Percentiles rank a stretch among this genome's conserved stretches.
phyloP scores from a whole-genome alignment of 768 basidiomycete genomes.

The Crepidotus variabilis region DNA sequence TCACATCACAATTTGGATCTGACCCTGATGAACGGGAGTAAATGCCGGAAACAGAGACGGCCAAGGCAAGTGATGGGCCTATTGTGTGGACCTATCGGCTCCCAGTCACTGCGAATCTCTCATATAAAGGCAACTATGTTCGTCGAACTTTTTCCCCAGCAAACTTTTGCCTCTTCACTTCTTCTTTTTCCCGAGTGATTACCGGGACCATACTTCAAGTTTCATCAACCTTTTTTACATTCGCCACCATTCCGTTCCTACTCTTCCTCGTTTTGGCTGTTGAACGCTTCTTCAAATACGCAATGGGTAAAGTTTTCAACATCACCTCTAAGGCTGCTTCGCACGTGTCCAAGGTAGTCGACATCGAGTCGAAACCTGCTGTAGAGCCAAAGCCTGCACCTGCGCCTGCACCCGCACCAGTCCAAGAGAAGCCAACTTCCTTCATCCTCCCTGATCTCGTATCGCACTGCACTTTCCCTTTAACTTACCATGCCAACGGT shows the following conservation, averaged over 20 bases:
- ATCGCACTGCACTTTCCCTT: conserved; percentile 44
- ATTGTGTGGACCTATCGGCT: conserved; percentile 1
- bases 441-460: conserved; percentile 57
- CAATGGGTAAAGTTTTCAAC: conserved; percentile 7
- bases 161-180: background rate
- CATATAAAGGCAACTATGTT: background rate
- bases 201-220: background rate
- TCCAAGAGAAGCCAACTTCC: conserved; percentile 20
- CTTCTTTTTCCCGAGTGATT: background rate
- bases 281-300: background rate
- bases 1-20: background rate
- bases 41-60: background rate
- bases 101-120: background rate
- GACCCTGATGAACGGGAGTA: background rate
- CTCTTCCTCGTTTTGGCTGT: background rate
- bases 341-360: background rate
- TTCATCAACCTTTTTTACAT: background rate
- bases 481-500: conserved; percentile 40
- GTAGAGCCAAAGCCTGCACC: too few relatives aligned
- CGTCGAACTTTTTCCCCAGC: background rate
- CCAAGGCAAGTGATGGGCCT: background rate
- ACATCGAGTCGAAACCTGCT: background rate
- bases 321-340: background rate
- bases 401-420: background rate
- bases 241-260: background rate